Percentiles rank a stretch among this genome's conserved stretches.
phyloP scores from a whole-genome alignment of 1,284 basidiomycete genomes.

The Melampsora americana region DNA sequence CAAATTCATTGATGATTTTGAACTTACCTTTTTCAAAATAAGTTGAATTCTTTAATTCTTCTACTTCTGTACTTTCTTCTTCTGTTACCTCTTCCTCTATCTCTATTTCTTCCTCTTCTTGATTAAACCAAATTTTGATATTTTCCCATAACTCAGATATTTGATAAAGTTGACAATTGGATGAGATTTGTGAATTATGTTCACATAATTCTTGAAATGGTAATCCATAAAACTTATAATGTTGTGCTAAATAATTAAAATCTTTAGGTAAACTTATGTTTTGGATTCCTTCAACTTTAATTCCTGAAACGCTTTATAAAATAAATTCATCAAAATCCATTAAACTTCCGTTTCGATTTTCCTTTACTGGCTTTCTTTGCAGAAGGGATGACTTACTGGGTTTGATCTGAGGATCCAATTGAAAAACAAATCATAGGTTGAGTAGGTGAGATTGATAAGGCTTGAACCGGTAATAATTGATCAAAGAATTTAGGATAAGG shows the following conservation, averaged over 20 bases:
- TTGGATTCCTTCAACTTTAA: slow-evolving; percentile 13
- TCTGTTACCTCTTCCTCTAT: slow-evolving; percentile 27
- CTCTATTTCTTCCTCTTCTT: slow-evolving; percentile 22
- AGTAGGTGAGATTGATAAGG: slow-evolving; percentile 23
- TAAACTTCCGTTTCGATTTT: not conserved
- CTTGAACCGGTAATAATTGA: slow-evolving; percentile 26
- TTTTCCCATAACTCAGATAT: slow-evolving; percentile 5
- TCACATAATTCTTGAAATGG: too few relatives aligned
- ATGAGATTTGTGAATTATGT: too few relatives aligned
- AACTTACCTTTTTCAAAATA: too few relatives aligned
- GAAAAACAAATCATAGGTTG: slow-evolving; percentile 18
- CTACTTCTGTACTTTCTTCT: slow-evolving; percentile 22
- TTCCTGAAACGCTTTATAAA: slow-evolving; percentile 5
- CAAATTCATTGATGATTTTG: too few relatives aligned
- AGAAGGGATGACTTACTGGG: too few relatives aligned
- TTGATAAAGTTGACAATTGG: too few relatives aligned
- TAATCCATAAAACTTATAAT: too few relatives aligned
- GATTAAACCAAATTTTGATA: slow-evolving; percentile 26
- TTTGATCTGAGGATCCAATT: not conserved
- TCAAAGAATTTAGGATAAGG: slow-evolving; percentile 23
- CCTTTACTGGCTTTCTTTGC: too few relatives aligned
- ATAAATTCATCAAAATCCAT: not conserved
- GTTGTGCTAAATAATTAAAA: too few relatives aligned
- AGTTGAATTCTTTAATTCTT: not conserved
- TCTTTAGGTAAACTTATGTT: slow-evolving; percentile 18